Percentiles rank a stretch among this genome's conserved stretches.
These are phyloP conservation scores for Medicago ruthenica DNA, from an alignment of 306 rosid species.

Conservation along the genomic window DNA sequence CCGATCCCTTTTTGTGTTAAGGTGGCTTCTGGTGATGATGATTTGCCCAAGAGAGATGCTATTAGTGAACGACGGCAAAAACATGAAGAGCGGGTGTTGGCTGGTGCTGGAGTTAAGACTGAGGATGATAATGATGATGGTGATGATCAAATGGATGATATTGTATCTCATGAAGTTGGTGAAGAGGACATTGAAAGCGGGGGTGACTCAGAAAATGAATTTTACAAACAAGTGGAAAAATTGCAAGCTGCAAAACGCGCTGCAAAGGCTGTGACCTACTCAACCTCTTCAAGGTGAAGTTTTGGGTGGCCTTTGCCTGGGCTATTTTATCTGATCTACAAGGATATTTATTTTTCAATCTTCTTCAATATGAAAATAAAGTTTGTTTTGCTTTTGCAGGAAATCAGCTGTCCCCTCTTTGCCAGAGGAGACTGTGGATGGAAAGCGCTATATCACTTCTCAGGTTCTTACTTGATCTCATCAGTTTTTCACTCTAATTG, in stretches of 20 bases:
- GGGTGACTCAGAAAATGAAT: constrained; percentile 72
- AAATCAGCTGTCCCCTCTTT: constrained; percentile 46
- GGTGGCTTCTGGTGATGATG: constrained; percentile 93
- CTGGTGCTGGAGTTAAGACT: constrained; percentile 66
- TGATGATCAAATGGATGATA: constrained; percentile 45
- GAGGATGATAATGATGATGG: constrained; percentile 54
- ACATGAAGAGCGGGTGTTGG: constrained; percentile 69
- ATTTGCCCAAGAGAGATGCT: constrained; percentile 80
- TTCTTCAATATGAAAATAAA: constrained; percentile 21
- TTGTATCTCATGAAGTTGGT: constrained; percentile 43
- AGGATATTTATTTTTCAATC: neutral
- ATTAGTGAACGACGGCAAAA: constrained; percentile 77
- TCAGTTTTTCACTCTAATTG: neutral
- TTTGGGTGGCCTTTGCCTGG: constrained; percentile 21
- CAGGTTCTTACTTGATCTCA: constrained; percentile 55
- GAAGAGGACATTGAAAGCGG: constrained; percentile 52
- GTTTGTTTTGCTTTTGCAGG: constrained; percentile 51
- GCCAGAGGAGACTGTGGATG: constrained; percentile 71
- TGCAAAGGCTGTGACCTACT: constrained; percentile 63
- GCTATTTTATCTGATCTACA: neutral
- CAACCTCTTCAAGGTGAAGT: constrained; percentile 61
- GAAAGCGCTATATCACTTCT: constrained; percentile 69
- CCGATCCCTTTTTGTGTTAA: constrained; percentile 41
- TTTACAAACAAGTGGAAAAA: constrained; percentile 65
- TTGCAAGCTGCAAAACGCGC: constrained; percentile 65